Evolutionary conservation across 2,329 filamentous ascomycete genomes (phyloP), one percentile per base, ranked within the genome.

Genomic region (Metarhizium album): DNA sequence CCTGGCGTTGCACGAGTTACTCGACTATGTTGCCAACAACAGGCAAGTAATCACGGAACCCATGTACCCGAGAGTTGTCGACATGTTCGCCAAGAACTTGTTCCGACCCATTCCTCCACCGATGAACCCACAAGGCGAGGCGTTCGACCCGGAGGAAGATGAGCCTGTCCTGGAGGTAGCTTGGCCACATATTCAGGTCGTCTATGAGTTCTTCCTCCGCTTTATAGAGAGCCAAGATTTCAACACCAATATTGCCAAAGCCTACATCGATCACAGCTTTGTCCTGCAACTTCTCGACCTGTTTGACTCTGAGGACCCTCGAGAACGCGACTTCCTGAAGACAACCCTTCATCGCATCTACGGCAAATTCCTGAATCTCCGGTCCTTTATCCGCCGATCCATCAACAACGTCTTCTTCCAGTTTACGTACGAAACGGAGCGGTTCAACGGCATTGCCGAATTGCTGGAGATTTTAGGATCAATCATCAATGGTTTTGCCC

Each of bases 331-430:
- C 67, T 98, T 98, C 67, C 75, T 98, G 58, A 98, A 98, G 76
- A 98, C 93, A 0, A 98, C 93, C 0, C 76, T 98, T 50, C 93
- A 98, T 70, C 83, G 93, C 55, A 98, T 98, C 65, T 98, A 98
- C 65, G 93, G 93, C 63, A 98, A 98, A 73, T 98, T 98, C 71
- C 79, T 98, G 61, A 98, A 98, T 67, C 77, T 98, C 55, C 85
- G 93, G 54, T 97, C 93, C 29, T 98, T 95, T 69, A 98, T 98
- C 64, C 82, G 93, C 64, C 83, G 93, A 61, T 98, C 93, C 51
- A 98, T 98, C 78, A 98, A 98, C 80, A 97, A 98, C 64, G 93
- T 98, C 61, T 98, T 98, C 74, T 98, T 98, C 78, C 93, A 98
- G 66, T 98, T 98, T 69, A 90, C 90, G 54, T 98, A 98, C 67